A percentile compares a stretch with the other conserved stretches of the same genome.
These are phyloP conservation scores for Cyclotella sp. DNA, from an alignment of 108 stramenopile species.

Conservation along the genomic window DNA sequence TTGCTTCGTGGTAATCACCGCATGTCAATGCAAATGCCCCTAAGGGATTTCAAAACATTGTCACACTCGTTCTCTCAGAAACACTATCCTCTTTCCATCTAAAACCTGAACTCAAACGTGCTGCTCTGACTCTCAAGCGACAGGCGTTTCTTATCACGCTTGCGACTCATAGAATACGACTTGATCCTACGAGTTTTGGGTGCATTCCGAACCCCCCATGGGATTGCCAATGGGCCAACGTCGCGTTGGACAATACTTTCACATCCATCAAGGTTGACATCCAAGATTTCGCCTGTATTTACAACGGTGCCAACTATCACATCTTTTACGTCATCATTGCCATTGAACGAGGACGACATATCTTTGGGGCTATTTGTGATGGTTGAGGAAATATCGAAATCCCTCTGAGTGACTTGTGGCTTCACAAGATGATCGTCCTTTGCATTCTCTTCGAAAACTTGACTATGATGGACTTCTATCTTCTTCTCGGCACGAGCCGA, in stretches of 20 bases:
- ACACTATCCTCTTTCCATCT: constrained; percentile 1
- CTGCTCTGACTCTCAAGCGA: constrained; percentile 2
- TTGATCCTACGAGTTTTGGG: neutral
- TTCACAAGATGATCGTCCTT: neutral
- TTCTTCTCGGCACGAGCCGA: neutral
- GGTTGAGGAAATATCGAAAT: neutral
- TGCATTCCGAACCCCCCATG: constrained; percentile 3
- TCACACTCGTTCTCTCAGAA: no score
- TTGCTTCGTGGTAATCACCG: neutral
- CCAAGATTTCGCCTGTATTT: neutral
- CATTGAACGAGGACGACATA: neutral
- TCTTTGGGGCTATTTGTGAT: neutral
- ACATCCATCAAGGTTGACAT: constrained; percentile 3
- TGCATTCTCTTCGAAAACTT: neutral
- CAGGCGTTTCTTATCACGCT: constrained; percentile 11
- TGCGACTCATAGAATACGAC: neutral
- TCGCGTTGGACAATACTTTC: constrained; percentile 9
- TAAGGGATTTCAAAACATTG: neutral
- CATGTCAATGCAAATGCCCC: neutral
- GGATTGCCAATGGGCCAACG: constrained; percentile 3
- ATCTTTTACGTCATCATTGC: neutral
- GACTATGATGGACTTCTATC: no score
- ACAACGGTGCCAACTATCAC: constrained; percentile 8
- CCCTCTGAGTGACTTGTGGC: constrained; percentile 4
- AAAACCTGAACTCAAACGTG: constrained; percentile 20